A percentile compares a stretch with the other conserved stretches of the same genome.
These are phyloP conservation scores for Rhodofomes roseus DNA, from an alignment of 1,284 basidiomycete species.

Conservation along the genomic window DNA sequence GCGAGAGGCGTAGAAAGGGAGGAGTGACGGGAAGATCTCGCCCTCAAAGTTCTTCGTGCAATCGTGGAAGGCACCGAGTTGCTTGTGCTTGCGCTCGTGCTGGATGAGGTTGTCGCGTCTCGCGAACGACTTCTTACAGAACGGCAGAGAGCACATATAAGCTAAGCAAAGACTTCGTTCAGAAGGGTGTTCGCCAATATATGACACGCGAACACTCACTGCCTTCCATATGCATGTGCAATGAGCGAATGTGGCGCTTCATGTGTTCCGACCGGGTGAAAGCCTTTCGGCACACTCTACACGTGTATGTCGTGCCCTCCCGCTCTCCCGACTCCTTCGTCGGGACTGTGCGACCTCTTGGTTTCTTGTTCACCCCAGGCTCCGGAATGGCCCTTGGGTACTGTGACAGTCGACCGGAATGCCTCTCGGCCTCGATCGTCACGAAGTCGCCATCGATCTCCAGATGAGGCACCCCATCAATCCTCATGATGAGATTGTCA, in stretches of 20 bases:
- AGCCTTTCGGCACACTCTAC: constrained; percentile 69
- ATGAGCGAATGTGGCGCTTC: constrained; percentile 71
- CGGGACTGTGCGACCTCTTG: constrained; percentile 66
- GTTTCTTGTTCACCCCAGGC: constrained; percentile 70
- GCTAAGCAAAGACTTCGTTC: not conserved
- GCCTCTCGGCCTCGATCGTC: not conserved
- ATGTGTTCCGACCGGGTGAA: constrained; percentile 76
- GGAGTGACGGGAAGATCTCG: constrained; percentile 3
- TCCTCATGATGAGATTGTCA: not conserved
- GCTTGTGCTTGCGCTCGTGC: constrained; percentile 15
- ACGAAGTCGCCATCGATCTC: constrained; percentile 6
- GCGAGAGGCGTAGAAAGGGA: not conserved
- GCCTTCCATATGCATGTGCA: constrained; percentile 71
- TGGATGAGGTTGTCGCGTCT: constrained; percentile 16
- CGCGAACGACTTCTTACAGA: constrained; percentile 13
- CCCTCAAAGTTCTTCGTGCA: constrained; percentile 15
- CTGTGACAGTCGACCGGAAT: constrained; percentile 1
- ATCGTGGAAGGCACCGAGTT: constrained; percentile 16
- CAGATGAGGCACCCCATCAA: constrained; percentile 4
- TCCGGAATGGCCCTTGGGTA: constrained; percentile 40
- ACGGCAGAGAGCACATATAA: constrained; percentile 12
- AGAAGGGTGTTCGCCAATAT: no score
- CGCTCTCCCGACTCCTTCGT: constrained; percentile 34
- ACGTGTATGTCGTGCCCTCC: constrained; percentile 49
- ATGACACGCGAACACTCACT: constrained; percentile 47